phyloP scores from a whole-genome alignment of 2,329 filamentous ascomycete genomes.

The Lojkania enalia region DNA sequence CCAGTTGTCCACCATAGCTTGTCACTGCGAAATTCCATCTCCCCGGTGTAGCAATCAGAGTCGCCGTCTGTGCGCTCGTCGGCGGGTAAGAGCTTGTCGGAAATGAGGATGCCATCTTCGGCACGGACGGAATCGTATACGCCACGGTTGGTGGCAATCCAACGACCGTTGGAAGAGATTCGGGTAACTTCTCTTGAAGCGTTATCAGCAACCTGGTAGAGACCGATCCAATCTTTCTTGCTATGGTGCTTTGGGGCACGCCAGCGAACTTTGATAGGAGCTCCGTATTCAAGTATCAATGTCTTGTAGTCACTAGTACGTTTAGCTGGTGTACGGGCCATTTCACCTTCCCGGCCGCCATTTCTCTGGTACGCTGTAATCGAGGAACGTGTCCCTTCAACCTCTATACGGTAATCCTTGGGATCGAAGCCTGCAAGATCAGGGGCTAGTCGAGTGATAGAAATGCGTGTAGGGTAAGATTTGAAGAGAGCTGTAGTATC shows the following conservation, averaged over 20 bases:
- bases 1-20: slow-evolving; percentile 98
- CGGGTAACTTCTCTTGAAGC: slow-evolving; percentile 81
- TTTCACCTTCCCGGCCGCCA: slow-evolving; percentile 73
- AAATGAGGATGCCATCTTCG: slow-evolving; percentile 74
- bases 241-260: slow-evolving; percentile 83
- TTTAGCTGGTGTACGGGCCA: slow-evolving; percentile 67
- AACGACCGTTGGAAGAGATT: slow-evolving; percentile 83
- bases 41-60: slow-evolving; percentile 70
- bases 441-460: slow-evolving; percentile 75
- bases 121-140: slow-evolving; percentile 75
- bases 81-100: slow-evolving; percentile 62
- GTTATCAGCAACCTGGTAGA: slow-evolving; percentile 97
- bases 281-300: slow-evolving; percentile 82
- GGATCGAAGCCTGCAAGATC: slow-evolving; percentile 80
- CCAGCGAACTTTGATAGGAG: slow-evolving; percentile 89
- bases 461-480: slow-evolving; percentile 83
- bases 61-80: slow-evolving; percentile 51
- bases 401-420: slow-evolving; percentile 75
- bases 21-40: slow-evolving; percentile 86
- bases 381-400: slow-evolving; percentile 65
- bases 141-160: slow-evolving; percentile 78
- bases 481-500: slow-evolving; percentile 89
- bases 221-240: slow-evolving; percentile 91
- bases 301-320: slow-evolving; percentile 68
- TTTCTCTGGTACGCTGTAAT: slow-evolving; percentile 60